Base-by-base conservation (phyloP, 257 asterid genomes). In the Gynochthodes officinalis region DNA sequence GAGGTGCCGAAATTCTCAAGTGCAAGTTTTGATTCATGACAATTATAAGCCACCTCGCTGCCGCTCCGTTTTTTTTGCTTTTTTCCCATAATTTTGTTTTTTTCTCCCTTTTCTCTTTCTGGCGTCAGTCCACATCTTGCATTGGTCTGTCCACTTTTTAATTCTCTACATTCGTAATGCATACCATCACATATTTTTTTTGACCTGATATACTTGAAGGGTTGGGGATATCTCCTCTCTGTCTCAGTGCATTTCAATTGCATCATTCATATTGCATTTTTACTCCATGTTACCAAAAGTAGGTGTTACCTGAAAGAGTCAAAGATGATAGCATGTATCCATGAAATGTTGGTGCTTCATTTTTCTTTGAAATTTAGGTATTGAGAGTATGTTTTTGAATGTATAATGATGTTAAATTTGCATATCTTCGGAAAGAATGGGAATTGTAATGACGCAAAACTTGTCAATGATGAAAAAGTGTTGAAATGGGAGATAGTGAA, bases 121-220 rank as follows among this genome's bases (percentile, higher is more conserved):
- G 13, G 71, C 23, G 74, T 70, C 74, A 62, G 53, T 62, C 76
- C 70, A 49, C 70, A 61, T 63, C 40, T 48, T 62, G 70, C 70
- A 62, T 72, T 62, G 76, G 76, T 63, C 70, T 62, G 83, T 73
- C 79, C 60, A 55, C 66, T 23, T 54, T 74, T 74, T 42, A 67
- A 62, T 75, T 71, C 71, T 65, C 76, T 70, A 72, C 67, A 76
- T 73, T 78, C 77, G 72, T 72, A 50, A 79, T 80, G 88, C 90
- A 79, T 86, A 83, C 81, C 80, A n/a, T 78, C 79, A 74, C 87
- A 77, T 81, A 79, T 82, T 82, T 79, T 81, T 77, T 72, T 78
- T 79, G 60, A 69, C 73, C 75, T 76, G 53, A 60, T 58, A 79
- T 80, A 71, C 76, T 63, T 71, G 40, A 44, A 77, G 71, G 75